Percentiles rank a stretch among this genome's conserved stretches.
phyloP scores from a whole-genome alignment of 768 basidiomycete genomes.

The Suillus subluteus region DNA sequence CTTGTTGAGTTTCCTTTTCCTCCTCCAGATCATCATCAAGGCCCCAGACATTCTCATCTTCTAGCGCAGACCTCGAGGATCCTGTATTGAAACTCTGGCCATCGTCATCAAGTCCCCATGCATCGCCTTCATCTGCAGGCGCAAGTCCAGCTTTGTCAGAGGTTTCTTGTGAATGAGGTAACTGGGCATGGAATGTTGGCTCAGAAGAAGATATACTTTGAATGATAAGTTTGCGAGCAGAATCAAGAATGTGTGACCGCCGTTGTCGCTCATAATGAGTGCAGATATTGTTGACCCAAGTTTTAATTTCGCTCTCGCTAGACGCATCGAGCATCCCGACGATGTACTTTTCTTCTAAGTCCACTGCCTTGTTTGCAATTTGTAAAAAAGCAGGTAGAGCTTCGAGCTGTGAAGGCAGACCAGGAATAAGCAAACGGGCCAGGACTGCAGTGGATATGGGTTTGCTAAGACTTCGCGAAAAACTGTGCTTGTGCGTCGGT shows the following conservation, averaged over 20 bases:
- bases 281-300: constrained; percentile 71
- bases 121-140: constrained; percentile 33
- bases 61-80: constrained; percentile 32
- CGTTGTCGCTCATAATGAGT: constrained; percentile 81
- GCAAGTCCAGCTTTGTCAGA: constrained; percentile 6
- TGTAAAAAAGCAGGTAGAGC: constrained; percentile 64
- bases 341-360: constrained; percentile 65
- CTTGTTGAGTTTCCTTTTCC: constrained; percentile 24
- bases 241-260: constrained; percentile 65
- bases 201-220: constrained; percentile 21
- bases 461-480: constrained; percentile 62
- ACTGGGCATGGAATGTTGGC: constrained; percentile 31
- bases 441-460: constrained; percentile 65
- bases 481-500: constrained; percentile 42
- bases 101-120: constrained; percentile 50
- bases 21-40: constrained; percentile 49
- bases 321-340: constrained; percentile 49
- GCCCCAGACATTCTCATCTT: constrained; percentile 50
- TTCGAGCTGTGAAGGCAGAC: constrained; percentile 67
- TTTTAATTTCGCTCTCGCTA: constrained; percentile 57
- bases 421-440: constrained; percentile 65
- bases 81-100: constrained; percentile 32
- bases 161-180: constrained; percentile 15
- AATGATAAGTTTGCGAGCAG: constrained; percentile 60
- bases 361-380: constrained; percentile 57